phyloP scores from a whole-genome alignment of 345 rosid species.

The Iberis pinnata region DNA sequence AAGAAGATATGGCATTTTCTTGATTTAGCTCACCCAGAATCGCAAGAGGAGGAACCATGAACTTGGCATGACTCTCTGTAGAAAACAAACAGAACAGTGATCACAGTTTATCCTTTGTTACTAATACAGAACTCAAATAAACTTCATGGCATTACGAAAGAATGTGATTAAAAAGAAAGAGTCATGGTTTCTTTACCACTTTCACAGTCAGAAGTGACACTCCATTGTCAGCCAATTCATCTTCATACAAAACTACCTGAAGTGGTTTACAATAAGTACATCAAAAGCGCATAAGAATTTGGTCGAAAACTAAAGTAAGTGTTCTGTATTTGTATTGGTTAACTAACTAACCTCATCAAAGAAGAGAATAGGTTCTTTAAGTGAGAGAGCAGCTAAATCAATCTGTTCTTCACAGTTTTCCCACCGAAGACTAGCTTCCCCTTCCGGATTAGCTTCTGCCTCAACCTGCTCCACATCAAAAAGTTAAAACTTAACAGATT shows the following conservation, averaged over 20 bases:
- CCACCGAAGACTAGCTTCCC: conserved; percentile 44
- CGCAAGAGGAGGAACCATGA: conserved; percentile 94
- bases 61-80: conserved; percentile 93
- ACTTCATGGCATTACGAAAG: neutral
- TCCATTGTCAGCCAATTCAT: conserved; percentile 92
- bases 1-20: conserved; percentile 2
- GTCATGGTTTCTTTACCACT: conserved; percentile 57
- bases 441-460: conserved; percentile 17
- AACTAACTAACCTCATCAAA: conserved; percentile 66
- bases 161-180: conserved; percentile 6
- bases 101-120: conserved; percentile 13
- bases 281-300: conserved; percentile 7
- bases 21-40: conserved; percentile 70
- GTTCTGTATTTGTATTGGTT: neutral
- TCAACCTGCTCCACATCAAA: conserved; percentile 17
- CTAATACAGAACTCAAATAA: neutral
- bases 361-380: conserved; percentile 93
- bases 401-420: conserved; percentile 69
- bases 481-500: neutral
- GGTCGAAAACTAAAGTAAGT: neutral
- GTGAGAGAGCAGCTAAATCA: conserved; percentile 64
- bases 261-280: conserved; percentile 16
- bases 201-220: conserved; percentile 84
- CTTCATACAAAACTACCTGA: conserved; percentile 93
- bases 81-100: conserved; percentile 17